phyloP scores from a whole-genome alignment of 495 filamentous ascomycete genomes.

The Chlorociboria aeruginascens region DNA sequence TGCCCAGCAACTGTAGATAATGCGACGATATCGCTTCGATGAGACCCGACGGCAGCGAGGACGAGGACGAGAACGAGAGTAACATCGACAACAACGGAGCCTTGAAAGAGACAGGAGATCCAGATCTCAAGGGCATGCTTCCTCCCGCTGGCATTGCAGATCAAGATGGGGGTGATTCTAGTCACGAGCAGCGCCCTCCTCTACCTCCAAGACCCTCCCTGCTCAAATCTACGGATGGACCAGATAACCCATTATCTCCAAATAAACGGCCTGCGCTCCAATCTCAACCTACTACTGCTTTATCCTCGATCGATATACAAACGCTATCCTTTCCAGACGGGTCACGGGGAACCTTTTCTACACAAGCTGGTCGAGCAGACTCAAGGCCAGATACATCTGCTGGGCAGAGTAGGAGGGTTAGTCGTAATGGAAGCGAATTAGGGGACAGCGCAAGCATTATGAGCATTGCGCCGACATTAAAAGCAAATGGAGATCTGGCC shows the following conservation, averaged over 20 bases:
- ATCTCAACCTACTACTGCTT: conserved; percentile 68
- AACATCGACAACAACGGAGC: background rate
- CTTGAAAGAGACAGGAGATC: background rate
- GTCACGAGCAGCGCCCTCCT: conserved; percentile 40
- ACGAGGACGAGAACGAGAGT: too few relatives aligned
- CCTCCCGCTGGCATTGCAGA: background rate
- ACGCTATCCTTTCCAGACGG: conserved; percentile 59
- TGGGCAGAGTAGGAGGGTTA: conserved; percentile 16
- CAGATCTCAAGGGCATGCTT: background rate
- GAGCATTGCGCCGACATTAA: conserved; percentile 68
- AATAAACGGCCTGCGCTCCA: conserved; percentile 37
- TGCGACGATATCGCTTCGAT: conserved; percentile 7
- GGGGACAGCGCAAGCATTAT: conserved; percentile 74
- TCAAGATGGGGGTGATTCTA: conserved; percentile 1
- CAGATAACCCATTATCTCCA: conserved; percentile 9
- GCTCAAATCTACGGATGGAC: conserved; percentile 10
- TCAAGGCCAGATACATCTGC: conserved; percentile 11
- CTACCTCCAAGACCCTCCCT: conserved; percentile 55
- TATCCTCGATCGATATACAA: conserved; percentile 67
- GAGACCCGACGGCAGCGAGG: conserved; percentile 2
- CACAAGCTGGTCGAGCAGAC: conserved; percentile 19
- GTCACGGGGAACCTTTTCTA: conserved; percentile 48
- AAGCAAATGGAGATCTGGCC: conserved; percentile 63
- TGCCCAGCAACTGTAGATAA: conserved; percentile 7
- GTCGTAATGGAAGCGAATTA: conserved; percentile 39